Base-by-base conservation (phyloP, 768 basidiomycete species). In the Suillus bovinus region DNA sequence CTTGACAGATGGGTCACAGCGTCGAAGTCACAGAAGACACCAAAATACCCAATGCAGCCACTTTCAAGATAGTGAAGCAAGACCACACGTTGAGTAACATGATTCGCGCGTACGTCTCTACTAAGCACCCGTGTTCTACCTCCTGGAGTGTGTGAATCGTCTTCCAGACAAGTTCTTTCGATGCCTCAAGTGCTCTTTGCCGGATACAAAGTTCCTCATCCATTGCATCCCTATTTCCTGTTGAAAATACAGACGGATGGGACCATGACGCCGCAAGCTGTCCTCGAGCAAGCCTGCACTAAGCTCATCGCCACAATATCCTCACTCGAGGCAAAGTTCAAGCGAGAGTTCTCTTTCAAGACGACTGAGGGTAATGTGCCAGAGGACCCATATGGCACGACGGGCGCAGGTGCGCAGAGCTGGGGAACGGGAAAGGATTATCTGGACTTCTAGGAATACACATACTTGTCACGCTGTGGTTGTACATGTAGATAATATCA, bases 171-270 rank as follows among this genome's bases (percentile, higher is more conserved):
- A 83, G 88, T 99, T 33, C 87, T 98, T 38, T 77, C 88, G 9
- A 90, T 91, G 84, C 90, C 93, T 7, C 82, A 88, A 66, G 87
- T 98, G 67, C 87, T 95, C 64, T 99, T 99, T 72, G 96, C 96
- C 1, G 97, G 97, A 2, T 99, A 99, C 87, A 94, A 96, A 79
- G 94, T 95, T 42, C 96, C 96, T 0, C 97, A 98, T 70, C 96
- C 97, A 1, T 86, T 96, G 24, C 93, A 97, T 66, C 94, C 96
- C 9, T 85, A 95, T 74, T 96, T 99, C 78, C 81, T 93, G 61
- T 86, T 99, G 76, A 98, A 97, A 76, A 86, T 99, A 60, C 97
- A 98, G 77, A 98, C 96, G 2, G 94, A 98, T 75, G 93, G 94
- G 27, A 81, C 86, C 1, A 77, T 88, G 52, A 91, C 95, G 20